These are phyloP conservation scores for Lentinula raphanica DNA, from an alignment of 768 basidiomycete genomes.

Conservation along the genomic window DNA sequence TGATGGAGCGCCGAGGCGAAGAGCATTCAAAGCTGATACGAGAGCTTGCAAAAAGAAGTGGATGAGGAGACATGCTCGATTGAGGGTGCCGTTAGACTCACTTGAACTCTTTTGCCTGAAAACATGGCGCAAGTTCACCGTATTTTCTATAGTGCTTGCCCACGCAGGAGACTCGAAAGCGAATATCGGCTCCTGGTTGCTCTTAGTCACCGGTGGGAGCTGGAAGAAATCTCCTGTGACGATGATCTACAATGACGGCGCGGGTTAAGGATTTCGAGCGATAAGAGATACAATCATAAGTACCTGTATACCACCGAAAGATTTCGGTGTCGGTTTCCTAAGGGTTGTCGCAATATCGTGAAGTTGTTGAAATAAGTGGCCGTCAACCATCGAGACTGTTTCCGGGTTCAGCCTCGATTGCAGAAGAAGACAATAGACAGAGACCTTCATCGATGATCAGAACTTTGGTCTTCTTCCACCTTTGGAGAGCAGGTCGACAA, in stretches of 20 bases:
- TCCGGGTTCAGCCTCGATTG: slow-evolving; percentile 25
- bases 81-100: slow-evolving; percentile 28
- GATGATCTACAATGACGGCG: slow-evolving; percentile 40
- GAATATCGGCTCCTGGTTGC: slow-evolving; percentile 44
- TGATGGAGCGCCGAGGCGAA: slow-evolving; percentile 49
- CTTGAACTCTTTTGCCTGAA: slow-evolving; percentile 72
- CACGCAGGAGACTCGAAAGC: slow-evolving; percentile 70
- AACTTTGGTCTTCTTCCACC: slow-evolving; percentile 68
- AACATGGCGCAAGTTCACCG: slow-evolving; percentile 64
- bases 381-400: slow-evolving; percentile 81
- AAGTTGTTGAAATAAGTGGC: slow-evolving; percentile 67
- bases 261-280: no score
- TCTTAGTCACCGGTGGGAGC: slow-evolving; percentile 68
- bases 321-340: slow-evolving; percentile 39
- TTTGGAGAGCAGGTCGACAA: slow-evolving; percentile 60
- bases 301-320: slow-evolving; percentile 79
- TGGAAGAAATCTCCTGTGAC: slow-evolving; percentile 86
- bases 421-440: background rate
- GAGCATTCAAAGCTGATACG: slow-evolving; percentile 70
- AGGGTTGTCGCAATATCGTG: slow-evolving; percentile 49
- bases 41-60: slow-evolving; percentile 39
- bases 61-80: background rate
- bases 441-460: slow-evolving; percentile 56
- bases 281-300: no score
- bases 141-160: slow-evolving; percentile 53